Conservation (phyloP, 352 stramenopile genomes). For the Phytophthora fragariaefolia region DNA sequence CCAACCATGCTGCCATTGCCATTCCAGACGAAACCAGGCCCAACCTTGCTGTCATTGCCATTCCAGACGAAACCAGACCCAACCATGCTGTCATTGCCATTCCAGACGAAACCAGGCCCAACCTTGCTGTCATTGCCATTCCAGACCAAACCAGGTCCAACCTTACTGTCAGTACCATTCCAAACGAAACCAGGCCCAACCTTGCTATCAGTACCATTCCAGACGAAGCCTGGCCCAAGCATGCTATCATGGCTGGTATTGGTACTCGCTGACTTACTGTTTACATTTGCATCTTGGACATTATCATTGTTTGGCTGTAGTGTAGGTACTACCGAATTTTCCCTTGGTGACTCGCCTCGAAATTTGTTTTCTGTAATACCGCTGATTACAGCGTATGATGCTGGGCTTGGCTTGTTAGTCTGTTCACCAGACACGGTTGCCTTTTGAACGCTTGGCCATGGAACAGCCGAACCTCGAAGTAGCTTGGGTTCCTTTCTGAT, state of each 20-base stretch:
- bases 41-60: neutral
- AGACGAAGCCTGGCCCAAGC: too few relatives aligned
- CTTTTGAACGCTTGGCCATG: neutral
- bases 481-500: neutral
- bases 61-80: neutral
- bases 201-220: too few relatives aligned
- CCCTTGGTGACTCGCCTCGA: neutral
- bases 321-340: neutral
- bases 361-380: neutral
- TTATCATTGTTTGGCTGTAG: neutral
- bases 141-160: too few relatives aligned
- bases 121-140: too few relatives aligned
- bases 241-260: too few relatives aligned
- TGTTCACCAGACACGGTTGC: neutral
- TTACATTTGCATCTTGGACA: neutral
- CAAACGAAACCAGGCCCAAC: too few relatives aligned
- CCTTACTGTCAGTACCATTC: too few relatives aligned
- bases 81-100: neutral
- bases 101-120: neutral
- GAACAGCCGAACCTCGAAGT: slow-evolving; percentile 2
- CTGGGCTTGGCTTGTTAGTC: neutral
- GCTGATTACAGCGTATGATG: neutral
- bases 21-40: neutral
- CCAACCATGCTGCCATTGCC: neutral
- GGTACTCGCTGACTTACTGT: neutral